These are phyloP conservation scores for Ochetophila trinervis DNA, from an alignment of 306 rosid species.

Conservation along the genomic window DNA sequence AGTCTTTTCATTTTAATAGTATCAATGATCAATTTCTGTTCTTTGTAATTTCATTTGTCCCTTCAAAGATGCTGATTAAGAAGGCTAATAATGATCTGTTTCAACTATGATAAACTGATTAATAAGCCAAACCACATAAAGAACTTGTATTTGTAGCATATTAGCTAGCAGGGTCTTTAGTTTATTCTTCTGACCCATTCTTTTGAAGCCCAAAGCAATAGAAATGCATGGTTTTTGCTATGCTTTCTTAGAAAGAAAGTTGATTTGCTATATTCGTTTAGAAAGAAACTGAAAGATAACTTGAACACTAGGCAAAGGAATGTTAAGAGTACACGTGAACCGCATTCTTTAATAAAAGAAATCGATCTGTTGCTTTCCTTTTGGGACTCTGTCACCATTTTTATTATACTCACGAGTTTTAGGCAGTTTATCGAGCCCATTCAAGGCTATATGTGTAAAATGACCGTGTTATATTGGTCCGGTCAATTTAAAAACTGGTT, in stretches of 20 bases:
- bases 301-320: slow-evolving; percentile 1
- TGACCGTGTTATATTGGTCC: no score
- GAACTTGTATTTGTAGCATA: background rate
- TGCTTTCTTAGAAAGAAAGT: slow-evolving; percentile 4
- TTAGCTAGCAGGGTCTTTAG: background rate
- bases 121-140: no score
- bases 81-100: no score
- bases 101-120: no score
- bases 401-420: background rate
- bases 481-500: no score
- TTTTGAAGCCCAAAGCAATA: no score
- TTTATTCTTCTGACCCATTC: no score
- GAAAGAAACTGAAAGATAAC: background rate
- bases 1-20: no score
- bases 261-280: background rate
- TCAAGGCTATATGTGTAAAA: no score
- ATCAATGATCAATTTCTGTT: no score
- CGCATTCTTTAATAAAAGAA: slow-evolving; percentile 5
- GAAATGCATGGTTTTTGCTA: background rate
- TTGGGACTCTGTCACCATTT: background rate
- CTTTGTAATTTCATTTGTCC: no score
- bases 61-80: no score
- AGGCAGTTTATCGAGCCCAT: background rate
- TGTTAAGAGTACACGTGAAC: slow-evolving; percentile 18
- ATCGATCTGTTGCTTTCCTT: background rate